Base-by-base conservation (phyloP, 164 flowering plant genomes). In the Cinnamomum chago region DNA sequence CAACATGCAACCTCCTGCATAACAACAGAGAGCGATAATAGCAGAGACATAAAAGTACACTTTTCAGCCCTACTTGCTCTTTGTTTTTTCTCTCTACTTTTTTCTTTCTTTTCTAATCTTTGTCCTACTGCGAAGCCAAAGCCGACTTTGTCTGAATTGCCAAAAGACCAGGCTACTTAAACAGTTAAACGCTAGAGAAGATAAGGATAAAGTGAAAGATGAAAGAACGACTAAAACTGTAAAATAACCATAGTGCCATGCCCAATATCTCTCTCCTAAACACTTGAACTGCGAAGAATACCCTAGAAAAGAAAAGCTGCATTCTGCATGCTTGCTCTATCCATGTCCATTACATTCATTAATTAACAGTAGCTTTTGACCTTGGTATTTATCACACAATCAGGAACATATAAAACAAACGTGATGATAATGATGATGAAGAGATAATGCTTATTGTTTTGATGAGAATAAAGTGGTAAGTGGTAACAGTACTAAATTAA, bases 341-440 rank as follows among this genome's bases (percentile, higher is more conserved):
- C 33, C 72, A 68, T 28, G 35, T 30, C 35, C 6, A 30, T 30
- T 30, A 30, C 35, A 70, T 65, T 30, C 22, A 58, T 7, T 35
- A 55, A 35, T 18, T 58, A 58, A 55, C 50, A 55, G 70, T 68
- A 75, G 72, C 35, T 40, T 67, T 71, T 70, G 66, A 67, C 74
- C 58, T 62, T 14, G 12, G 30, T 25, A 65, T 73, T 17, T 12
- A 60, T 40, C n/a, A 28, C 13, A 15, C n/a, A 24, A 33, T 18
- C 2, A 65, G 28, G 51, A 62, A 22, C 50, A 30, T 30, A 30
- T 30, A 3, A 30, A 4, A 24, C 60, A 35, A 4, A 60, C 25
- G 62, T 11, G 13, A 14, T 50, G 35, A 69, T 62, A 18, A 30
- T 30, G 35, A 30, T 5, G 35, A 30, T 30, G 35, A 30, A 30